A percentile compares a stretch with the other conserved stretches of the same genome.
Evolutionary conservation across 2,329 filamentous ascomycete species (phyloP).

Genomic region (Hawksworthiomyces lignivorus): DNA sequence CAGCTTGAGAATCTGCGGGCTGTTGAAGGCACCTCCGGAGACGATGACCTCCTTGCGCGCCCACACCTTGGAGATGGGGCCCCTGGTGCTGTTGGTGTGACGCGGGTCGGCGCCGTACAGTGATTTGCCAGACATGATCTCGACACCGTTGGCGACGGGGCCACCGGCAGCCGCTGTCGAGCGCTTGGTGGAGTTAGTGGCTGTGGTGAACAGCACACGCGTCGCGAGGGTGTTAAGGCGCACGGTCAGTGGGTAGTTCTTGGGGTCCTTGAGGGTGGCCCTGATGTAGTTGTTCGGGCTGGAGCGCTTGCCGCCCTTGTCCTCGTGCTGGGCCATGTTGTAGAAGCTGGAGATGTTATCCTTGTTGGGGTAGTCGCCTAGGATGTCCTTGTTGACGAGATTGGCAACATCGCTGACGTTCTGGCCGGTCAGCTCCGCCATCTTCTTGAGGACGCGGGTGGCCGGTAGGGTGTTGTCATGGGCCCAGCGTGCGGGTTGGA

Average conservation of each 20-base stretch:
- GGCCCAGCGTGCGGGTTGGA: constrained; percentile 11
- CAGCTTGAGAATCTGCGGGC: constrained; percentile 38
- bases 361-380: constrained; percentile 10
- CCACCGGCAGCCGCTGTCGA: constrained; percentile 24
- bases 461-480: constrained; percentile 2
- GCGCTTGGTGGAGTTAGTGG: constrained; percentile 4
- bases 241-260: constrained; percentile 33
- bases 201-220: constrained; percentile 20
- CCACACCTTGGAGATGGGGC: constrained; percentile 17
- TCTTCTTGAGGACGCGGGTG: constrained; percentile 39
- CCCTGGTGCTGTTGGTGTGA: constrained; percentile 12
- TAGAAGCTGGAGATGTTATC: constrained; percentile 11
- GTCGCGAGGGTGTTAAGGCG: constrained; percentile 25
- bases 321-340: constrained; percentile 12
- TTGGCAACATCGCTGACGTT: constrained; percentile 19
- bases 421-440: constrained; percentile 41
- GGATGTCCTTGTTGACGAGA: constrained; percentile 13
- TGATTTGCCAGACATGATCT: constrained; percentile 26
- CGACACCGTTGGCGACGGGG: constrained; percentile 23
- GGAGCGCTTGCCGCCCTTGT: constrained; percentile 33
- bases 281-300: constrained; percentile 48
- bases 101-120: constrained; percentile 32
- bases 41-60: constrained; percentile 40
- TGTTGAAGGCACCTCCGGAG: constrained; percentile 38
- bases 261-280: constrained; percentile 22